phyloP scores from a whole-genome alignment of 495 filamentous ascomycete species.

The Tuber magnatum region DNA sequence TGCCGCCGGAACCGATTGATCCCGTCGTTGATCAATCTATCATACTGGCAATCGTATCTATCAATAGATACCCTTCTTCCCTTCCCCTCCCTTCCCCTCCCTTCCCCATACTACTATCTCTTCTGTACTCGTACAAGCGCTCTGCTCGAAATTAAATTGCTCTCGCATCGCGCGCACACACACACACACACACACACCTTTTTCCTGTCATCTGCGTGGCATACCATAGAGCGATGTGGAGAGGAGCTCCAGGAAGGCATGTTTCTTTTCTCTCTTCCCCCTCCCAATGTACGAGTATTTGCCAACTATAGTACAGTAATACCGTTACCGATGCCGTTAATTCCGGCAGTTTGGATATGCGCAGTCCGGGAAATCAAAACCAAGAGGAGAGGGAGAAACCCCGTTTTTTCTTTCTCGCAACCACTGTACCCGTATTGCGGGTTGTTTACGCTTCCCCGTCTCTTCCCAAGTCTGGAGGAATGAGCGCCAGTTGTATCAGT shows the following conservation, averaged over 20 bases:
- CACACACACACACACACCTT: background rate
- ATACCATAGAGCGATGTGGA: background rate
- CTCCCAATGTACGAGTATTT: background rate
- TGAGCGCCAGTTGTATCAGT: too few species aligned
- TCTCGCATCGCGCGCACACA: background rate
- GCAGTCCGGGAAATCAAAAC: background rate
- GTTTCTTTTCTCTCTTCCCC: too few species aligned
- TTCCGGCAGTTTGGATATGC: background rate
- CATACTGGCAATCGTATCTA: background rate
- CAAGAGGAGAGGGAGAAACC: background rate
- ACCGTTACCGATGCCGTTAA: background rate
- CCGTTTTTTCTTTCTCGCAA: background rate
- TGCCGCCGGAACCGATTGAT: constrained; percentile 4
- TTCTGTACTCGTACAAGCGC: background rate
- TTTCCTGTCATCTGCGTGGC: background rate
- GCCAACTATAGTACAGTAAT: background rate
- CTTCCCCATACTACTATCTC: background rate
- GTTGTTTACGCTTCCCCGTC: background rate
- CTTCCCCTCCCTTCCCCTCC: background rate
- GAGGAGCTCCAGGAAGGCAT: background rate
- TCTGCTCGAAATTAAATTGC: background rate
- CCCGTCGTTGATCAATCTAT: constrained; percentile 1
- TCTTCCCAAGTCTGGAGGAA: background rate
- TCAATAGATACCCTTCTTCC: background rate
- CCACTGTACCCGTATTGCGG: background rate